Conservation (phyloP, 345 rosid genomes). For the Luvunga scandens region DNA sequence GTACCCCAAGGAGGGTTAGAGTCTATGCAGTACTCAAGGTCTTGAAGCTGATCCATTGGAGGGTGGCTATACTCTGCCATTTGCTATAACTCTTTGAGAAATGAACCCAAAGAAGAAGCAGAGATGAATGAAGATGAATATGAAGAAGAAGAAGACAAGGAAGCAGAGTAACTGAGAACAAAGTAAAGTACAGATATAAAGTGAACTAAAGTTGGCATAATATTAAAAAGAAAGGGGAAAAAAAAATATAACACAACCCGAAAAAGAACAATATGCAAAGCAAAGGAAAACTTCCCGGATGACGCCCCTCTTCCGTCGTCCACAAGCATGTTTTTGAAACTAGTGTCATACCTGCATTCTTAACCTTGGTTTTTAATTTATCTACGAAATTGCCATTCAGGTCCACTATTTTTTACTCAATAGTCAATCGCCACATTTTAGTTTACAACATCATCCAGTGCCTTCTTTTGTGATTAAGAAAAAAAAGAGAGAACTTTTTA, state of each 20-base stretch:
- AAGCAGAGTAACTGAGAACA: slow-evolving; percentile 23
- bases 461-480: too few relatives aligned
- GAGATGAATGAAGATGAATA: slow-evolving; percentile 10
- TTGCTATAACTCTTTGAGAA: slow-evolving; percentile 13
- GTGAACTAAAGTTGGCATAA: slow-evolving; percentile 30
- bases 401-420: background rate
- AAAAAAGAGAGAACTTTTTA: too few relatives aligned
- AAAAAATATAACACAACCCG: slow-evolving; percentile 13
- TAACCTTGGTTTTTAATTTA: slow-evolving; percentile 9
- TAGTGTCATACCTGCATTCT: background rate
- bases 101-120: slow-evolving; percentile 1
- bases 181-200: slow-evolving; percentile 56
- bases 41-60: slow-evolving; percentile 95
- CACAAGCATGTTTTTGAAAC: slow-evolving; percentile 6
- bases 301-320: slow-evolving; percentile 11
- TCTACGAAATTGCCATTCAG: slow-evolving; percentile 22
- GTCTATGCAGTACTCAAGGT: slow-evolving; percentile 99
- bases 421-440: background rate
- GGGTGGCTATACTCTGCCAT: slow-evolving; percentile 72
- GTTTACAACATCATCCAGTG: background rate
- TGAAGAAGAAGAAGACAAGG: slow-evolving; percentile 15
- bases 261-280: slow-evolving; percentile 38
- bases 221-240: background rate
- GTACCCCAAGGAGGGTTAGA: slow-evolving; percentile 98
- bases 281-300: slow-evolving; percentile 14